Conservation (phyloP, 345 rosid genomes). For the Abelmoschus esculentus region DNA sequence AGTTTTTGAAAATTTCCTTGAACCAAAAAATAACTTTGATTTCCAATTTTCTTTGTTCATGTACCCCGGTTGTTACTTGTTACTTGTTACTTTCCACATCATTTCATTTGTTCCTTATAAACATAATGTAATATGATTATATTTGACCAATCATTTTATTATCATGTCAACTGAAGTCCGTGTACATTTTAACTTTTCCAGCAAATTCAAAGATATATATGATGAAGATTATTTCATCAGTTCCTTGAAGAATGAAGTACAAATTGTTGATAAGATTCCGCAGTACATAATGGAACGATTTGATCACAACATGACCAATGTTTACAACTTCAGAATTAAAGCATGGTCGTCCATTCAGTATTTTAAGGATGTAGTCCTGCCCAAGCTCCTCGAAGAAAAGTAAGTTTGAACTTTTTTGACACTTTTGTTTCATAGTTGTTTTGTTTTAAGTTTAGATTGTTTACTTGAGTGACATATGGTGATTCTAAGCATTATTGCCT, state of each 20-base stretch:
- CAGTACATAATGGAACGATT: slow-evolving; percentile 92
- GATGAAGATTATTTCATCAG: slow-evolving; percentile 76
- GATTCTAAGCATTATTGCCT: background rate
- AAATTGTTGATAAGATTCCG: slow-evolving; percentile 78
- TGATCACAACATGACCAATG: slow-evolving; percentile 81
- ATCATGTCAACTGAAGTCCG: background rate
- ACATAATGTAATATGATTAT: background rate
- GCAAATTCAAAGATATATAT: slow-evolving; percentile 84
- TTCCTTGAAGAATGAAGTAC: slow-evolving; percentile 74
- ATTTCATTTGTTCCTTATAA: background rate
- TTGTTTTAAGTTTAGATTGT: background rate
- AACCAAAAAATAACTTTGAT: background rate
- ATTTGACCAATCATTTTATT: slow-evolving; percentile 1
- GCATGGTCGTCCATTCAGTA: slow-evolving; percentile 93
- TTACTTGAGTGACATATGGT: background rate
- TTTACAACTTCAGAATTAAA: slow-evolving; percentile 93
- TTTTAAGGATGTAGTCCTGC: slow-evolving; percentile 80
- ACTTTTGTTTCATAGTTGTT: background rate
- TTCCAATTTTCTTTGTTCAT: background rate
- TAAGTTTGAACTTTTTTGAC: slow-evolving; percentile 36
- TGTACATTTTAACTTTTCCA: slow-evolving; percentile 27
- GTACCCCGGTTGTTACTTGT: too few species aligned
- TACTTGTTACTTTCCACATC: background rate
- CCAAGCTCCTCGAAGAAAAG: slow-evolving; percentile 92
- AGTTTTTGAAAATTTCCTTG: background rate